Evolutionary conservation across 2,329 filamentous ascomycete genomes (phyloP).

Genomic region (Geosmithia putterillii): DNA sequence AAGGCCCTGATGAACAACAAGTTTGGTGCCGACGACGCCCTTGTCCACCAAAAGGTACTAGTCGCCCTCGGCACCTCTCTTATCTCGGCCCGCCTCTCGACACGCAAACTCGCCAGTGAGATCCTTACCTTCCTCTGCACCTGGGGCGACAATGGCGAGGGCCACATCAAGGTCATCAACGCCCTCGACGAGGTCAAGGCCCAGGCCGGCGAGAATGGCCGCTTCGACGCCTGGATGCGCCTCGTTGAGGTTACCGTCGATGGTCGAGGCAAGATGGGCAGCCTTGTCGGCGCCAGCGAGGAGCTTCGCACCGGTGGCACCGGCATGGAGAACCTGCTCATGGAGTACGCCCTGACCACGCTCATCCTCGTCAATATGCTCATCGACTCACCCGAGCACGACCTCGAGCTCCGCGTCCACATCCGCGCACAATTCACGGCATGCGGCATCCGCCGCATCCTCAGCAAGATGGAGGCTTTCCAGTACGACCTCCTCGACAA

Average conservation of each 20-base stretch:
- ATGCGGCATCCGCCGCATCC: constrained; percentile 86
- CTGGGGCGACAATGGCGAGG: constrained; percentile 72
- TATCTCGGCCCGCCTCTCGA: constrained; percentile 79
- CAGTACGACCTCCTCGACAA: constrained; percentile 98
- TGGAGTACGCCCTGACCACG: constrained; percentile 96
- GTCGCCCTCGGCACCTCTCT: constrained; percentile 78
- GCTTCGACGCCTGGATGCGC: constrained; percentile 98
- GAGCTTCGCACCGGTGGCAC: constrained; percentile 93
- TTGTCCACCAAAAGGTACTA: constrained; percentile 81
- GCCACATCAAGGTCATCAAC: constrained; percentile 87
- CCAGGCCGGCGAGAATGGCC: constrained; percentile 79
- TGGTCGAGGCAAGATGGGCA: constrained; percentile 97
- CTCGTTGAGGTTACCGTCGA: constrained; percentile 95
- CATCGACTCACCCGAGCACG: constrained; percentile 78
- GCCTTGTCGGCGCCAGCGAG: constrained; percentile 89
- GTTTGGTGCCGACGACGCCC: constrained; percentile 91
- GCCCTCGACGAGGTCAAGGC: constrained; percentile 85
- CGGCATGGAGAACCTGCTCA: constrained; percentile 95
- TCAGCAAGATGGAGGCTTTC: constrained; percentile 96
- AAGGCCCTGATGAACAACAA: constrained; percentile 99
- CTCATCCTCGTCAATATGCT: constrained; percentile 95
- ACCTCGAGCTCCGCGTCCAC: constrained; percentile 84
- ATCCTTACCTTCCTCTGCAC: constrained; percentile 93
- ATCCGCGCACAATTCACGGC: constrained; percentile 92
- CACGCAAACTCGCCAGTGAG: constrained; percentile 88